phyloP scores from a whole-genome alignment of 305 asterid genomes.

The Fraxinus ornus region DNA sequence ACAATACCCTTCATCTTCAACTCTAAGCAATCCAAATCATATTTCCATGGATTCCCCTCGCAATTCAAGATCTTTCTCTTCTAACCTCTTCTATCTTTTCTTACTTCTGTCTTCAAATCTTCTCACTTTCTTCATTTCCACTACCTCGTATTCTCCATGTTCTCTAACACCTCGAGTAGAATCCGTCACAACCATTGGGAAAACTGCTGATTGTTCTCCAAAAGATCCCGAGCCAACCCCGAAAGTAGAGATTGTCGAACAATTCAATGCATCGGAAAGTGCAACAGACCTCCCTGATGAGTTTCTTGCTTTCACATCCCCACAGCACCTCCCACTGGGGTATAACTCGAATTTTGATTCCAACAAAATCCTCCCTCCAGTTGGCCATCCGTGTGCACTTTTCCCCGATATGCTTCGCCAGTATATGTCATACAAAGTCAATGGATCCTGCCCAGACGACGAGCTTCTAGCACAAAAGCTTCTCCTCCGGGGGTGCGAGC shows the following conservation, averaged over 20 bases:
- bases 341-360: conserved; percentile 53
- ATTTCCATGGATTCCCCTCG: conserved; percentile 24
- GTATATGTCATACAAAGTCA: conserved; percentile 55
- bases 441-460: conserved; percentile 72
- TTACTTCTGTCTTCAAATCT: conserved; percentile 50
- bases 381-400: conserved; percentile 48
- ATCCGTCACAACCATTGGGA: neutral
- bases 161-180: conserved; percentile 20
- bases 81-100: conserved; percentile 36
- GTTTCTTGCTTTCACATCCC: conserved; percentile 54
- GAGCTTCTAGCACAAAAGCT: conserved; percentile 59
- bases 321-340: conserved; percentile 59
- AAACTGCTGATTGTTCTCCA: neutral
- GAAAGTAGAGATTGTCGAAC: neutral
- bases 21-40: conserved; percentile 5
- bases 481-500: conserved; percentile 67
- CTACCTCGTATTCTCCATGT: conserved; percentile 40
- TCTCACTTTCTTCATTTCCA: conserved; percentile 48
- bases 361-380: conserved; percentile 54
- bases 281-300: conserved; percentile 48
- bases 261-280: conserved; percentile 2
- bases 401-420: conserved; percentile 42
- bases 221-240: conserved; percentile 3
- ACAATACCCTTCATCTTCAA: conserved; percentile 14
- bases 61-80: conserved; percentile 24